Conservation (phyloP, 305 asterid species). For the Caryopteris hybrid region DNA sequence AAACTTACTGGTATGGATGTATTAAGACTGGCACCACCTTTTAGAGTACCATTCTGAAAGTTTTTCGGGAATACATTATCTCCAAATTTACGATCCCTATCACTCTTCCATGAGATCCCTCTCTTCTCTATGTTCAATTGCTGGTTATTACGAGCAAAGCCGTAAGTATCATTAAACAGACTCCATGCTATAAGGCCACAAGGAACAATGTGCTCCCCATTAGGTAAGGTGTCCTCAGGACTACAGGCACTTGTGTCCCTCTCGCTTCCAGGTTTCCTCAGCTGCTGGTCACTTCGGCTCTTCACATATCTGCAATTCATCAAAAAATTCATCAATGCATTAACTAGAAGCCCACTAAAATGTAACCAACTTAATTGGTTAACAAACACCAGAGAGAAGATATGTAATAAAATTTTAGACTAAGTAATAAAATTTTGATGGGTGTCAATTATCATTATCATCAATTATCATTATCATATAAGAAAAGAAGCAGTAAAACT, state of each 20-base stretch:
- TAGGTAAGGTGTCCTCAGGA: conserved; percentile 38
- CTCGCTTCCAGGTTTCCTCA: conserved; percentile 37
- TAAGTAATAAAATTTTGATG: too few species aligned
- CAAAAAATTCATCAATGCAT: not conserved
- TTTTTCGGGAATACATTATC: conserved; percentile 55
- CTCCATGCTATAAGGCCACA: conserved; percentile 91
- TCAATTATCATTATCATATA: not conserved
- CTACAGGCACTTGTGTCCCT: conserved; percentile 32
- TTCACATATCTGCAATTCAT: conserved; percentile 52
- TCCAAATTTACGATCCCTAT: conserved; percentile 71
- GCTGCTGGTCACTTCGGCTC: conserved; percentile 78
- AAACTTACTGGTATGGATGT: conserved; percentile 48
- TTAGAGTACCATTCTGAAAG: conserved; percentile 49
- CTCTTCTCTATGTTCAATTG: conserved; percentile 42
- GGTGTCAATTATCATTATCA: too few species aligned
- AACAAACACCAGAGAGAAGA: not conserved
- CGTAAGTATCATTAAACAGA: conserved; percentile 67
- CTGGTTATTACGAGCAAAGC: conserved; percentile 41
- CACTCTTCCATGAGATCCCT: conserved; percentile 75
- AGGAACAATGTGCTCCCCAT: conserved; percentile 49
- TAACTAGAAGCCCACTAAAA: not conserved
- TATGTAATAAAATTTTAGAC: not conserved
- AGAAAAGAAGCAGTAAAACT: not conserved
- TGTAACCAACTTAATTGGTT: not conserved
- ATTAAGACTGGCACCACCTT: conserved; percentile 52